Evolutionary conservation across 2,329 filamentous ascomycete genomes (phyloP).

Genomic region (Didymella keratinophila): DNA sequence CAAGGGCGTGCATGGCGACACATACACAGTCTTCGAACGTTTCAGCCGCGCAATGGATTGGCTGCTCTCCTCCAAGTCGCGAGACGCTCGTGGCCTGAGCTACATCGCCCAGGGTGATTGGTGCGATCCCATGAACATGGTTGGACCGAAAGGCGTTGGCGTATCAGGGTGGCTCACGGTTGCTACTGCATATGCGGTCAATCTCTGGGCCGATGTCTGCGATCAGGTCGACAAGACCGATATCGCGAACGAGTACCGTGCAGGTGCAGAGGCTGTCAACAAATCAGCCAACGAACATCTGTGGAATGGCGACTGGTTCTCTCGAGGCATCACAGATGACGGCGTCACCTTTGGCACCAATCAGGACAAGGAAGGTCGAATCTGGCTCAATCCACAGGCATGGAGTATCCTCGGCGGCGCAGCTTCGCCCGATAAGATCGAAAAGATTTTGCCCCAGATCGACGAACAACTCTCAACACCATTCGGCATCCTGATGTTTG

Average conservation of each 20-base stretch:
- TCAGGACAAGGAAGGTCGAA: conserved; percentile 61
- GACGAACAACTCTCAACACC: conserved; percentile 62
- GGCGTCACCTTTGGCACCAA: conserved; percentile 61
- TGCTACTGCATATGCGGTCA: conserved; percentile 62
- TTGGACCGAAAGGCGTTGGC: conserved; percentile 65
- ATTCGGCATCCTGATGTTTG: conserved; percentile 65
- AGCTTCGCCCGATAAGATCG: conserved; percentile 54
- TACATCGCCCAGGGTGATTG: conserved; percentile 68
- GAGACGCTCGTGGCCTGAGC: conserved; percentile 63
- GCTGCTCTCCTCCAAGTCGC: conserved; percentile 55
- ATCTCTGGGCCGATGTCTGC: conserved; percentile 63
- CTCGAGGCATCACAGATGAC: conserved; percentile 66
- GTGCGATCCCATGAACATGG: conserved; percentile 70
- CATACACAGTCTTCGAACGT: conserved; percentile 62
- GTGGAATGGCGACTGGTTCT: conserved; percentile 66
- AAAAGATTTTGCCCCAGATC: conserved; percentile 58
- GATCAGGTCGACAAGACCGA: conserved; percentile 54
- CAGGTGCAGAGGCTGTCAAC: conserved; percentile 58
- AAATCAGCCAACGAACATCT: conserved; percentile 60
- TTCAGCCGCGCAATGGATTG: conserved; percentile 66
- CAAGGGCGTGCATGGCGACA: conserved; percentile 54
- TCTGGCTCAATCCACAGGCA: conserved; percentile 67
- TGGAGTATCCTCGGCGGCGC: conserved; percentile 65
- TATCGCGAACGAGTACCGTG: conserved; percentile 56
- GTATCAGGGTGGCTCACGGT: conserved; percentile 67